Evolutionary conservation across 805 yeast genomes (phyloP).

Genomic region (Komagataella phaffii): DNA sequence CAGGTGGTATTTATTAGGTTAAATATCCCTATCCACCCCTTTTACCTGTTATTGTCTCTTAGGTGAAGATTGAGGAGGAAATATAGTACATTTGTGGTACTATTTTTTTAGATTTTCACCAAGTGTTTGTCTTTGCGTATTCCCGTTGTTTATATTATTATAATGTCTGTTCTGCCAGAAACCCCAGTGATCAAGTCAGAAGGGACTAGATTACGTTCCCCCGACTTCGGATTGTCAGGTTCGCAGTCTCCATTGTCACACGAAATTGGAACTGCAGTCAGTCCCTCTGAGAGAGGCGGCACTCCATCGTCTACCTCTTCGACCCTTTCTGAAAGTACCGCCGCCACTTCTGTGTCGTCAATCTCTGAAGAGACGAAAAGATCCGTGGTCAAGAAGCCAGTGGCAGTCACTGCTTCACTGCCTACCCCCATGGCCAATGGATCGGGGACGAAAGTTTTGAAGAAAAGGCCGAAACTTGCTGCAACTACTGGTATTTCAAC

Average conservation of each 20-base stretch:
- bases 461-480: slow-evolving; percentile 18
- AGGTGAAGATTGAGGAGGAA: neutral
- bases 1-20: slow-evolving; percentile 7
- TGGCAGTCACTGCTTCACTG: slow-evolving; percentile 2
- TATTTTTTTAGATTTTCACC: slow-evolving; percentile 6
- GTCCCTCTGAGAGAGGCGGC: neutral
- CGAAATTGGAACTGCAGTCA: neutral
- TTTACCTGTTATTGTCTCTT: neutral
- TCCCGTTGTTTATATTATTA: neutral
- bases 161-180: neutral
- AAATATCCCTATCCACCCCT: slow-evolving; percentile 5
- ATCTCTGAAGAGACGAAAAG: slow-evolving; percentile 3
- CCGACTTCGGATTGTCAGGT: neutral
- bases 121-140: neutral
- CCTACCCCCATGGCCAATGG: slow-evolving; percentile 4
- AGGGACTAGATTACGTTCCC: neutral
- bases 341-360: slow-evolving; percentile 5
- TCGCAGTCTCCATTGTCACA: neutral
- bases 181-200: neutral
- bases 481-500: slow-evolving; percentile 66
- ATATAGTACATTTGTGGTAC: neutral
- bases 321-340: neutral
- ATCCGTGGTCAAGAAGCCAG: neutral
- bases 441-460: slow-evolving; percentile 4
- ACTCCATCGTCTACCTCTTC: slow-evolving; percentile 1